Evolutionary conservation across 768 basidiomycete genomes (phyloP).

Genomic region (Calocybe cyanea): DNA sequence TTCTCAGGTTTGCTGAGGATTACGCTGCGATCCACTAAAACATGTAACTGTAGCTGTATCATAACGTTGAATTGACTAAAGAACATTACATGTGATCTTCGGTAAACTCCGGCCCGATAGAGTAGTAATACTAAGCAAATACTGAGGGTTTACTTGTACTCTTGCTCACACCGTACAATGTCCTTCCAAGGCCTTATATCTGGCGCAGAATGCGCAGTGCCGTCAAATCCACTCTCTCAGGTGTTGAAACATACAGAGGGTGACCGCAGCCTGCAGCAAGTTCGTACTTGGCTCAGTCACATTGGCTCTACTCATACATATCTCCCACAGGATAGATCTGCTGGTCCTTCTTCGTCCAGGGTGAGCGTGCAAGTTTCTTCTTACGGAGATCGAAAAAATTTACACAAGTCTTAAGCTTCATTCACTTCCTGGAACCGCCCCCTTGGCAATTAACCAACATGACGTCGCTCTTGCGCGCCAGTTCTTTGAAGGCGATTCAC

Average conservation of each 20-base stretch:
- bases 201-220: slow-evolving; percentile 84
- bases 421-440: slow-evolving; percentile 62
- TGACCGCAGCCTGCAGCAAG: slow-evolving; percentile 86
- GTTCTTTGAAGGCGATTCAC: slow-evolving; percentile 59
- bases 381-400: neutral
- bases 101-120: slow-evolving; percentile 9
- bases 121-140: too few species aligned
- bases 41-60: neutral
- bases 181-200: slow-evolving; percentile 79
- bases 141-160: neutral
- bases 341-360: slow-evolving; percentile 67
- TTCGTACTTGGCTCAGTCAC: slow-evolving; percentile 26
- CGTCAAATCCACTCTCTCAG: slow-evolving; percentile 82
- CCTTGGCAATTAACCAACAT: slow-evolving; percentile 49
- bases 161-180: slow-evolving; percentile 36
- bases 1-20: too few species aligned
- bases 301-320: neutral
- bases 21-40: too few species aligned
- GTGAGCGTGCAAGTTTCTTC: slow-evolving; percentile 32
- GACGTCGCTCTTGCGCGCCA: slow-evolving; percentile 75
- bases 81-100: neutral
- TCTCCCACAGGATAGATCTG: slow-evolving; percentile 59
- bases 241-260: slow-evolving; percentile 88
- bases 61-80: neutral
- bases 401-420: slow-evolving; percentile 51